Evolutionary conservation across 441 rosid species (phyloP), one percentile per base, ranked within the genome.

Genomic region (Capsella rubella): DNA sequence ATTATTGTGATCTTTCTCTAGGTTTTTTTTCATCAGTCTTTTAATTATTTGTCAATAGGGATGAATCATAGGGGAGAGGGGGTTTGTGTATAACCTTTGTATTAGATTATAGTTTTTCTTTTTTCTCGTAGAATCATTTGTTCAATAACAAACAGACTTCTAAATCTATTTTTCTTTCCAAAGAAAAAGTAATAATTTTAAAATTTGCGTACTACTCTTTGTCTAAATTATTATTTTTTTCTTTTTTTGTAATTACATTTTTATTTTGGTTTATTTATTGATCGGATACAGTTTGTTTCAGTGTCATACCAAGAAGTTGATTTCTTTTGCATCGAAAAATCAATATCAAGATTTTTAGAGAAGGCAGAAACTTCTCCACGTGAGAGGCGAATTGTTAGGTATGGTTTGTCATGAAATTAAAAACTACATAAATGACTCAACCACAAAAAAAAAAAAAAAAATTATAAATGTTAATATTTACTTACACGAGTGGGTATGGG

Each of bases 11-110:
- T 71, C 0, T 71, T 71, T 27, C 8, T 76, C 8, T 76, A 69
- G 75, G 54, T 51, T 34, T 57, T 39, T 65, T 73, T 65, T 73
- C 13, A 51, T 75, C n/a, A 3, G 4, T 1, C n/a, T 34, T 43
- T 63, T 10, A 64, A 51, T 77, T 65, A 65, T 77, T 51, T 77
- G 80, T 71, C 76, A 64, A 77, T 77, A 77, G 76, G 32, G 72
- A 76, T 71, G 80, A 71, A 57, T 75, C 65, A 68, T 69, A 37
- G 64, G 15, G 58, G 51, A 66, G 45, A 60, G 9, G 63, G 60
- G 71, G 60, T n/a, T 50, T 71, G 76, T 77, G 80, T 65, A 77
- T 77, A 77, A 77, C 69, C 73, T 65, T 77, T 77, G 69, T 71
- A 77, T 71, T 77, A 77, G 80, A 64, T 71, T 71, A 43, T 65